These are phyloP conservation scores for Zanthoxylum bungeanum DNA, from an alignment of 345 rosid genomes.

Conservation along the genomic window DNA sequence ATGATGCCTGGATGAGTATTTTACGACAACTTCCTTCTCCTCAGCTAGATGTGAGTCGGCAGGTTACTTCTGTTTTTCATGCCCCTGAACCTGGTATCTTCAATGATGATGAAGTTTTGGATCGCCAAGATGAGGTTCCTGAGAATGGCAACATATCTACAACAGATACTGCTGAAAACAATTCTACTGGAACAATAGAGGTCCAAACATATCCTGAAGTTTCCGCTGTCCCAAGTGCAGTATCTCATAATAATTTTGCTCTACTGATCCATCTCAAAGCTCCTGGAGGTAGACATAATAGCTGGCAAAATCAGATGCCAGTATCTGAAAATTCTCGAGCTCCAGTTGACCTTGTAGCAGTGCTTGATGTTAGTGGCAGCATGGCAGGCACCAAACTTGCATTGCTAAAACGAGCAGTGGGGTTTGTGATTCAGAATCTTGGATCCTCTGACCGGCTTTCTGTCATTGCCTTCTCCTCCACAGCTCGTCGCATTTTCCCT, in stretches of 20 bases:
- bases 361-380: slow-evolving; percentile 98
- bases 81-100: slow-evolving; percentile 63
- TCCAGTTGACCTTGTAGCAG: slow-evolving; percentile 89
- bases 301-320: slow-evolving; percentile 5
- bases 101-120: slow-evolving; percentile 77
- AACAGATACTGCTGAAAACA: slow-evolving; percentile 23
- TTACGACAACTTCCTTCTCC: slow-evolving; percentile 46
- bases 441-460: slow-evolving; percentile 90
- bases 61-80: slow-evolving; percentile 43
- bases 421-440: slow-evolving; percentile 94
- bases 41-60: slow-evolving; percentile 44
- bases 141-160: slow-evolving; percentile 17
- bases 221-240: slow-evolving; percentile 49
- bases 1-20: slow-evolving; percentile 60
- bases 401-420: slow-evolving; percentile 95
- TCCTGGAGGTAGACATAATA: slow-evolving; percentile 37
- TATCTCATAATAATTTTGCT: slow-evolving; percentile 55
- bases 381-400: slow-evolving; percentile 97
- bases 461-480: slow-evolving; percentile 87
- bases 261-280: slow-evolving; percentile 88
- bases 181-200: slow-evolving; percentile 40
- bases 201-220: slow-evolving; percentile 69
- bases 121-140: slow-evolving; percentile 31
- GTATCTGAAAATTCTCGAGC: slow-evolving; percentile 52
- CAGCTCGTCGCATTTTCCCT: slow-evolving; percentile 79